Evolutionary conservation across 768 basidiomycete species (phyloP).

Genomic region (Solioccasus polychromus): DNA sequence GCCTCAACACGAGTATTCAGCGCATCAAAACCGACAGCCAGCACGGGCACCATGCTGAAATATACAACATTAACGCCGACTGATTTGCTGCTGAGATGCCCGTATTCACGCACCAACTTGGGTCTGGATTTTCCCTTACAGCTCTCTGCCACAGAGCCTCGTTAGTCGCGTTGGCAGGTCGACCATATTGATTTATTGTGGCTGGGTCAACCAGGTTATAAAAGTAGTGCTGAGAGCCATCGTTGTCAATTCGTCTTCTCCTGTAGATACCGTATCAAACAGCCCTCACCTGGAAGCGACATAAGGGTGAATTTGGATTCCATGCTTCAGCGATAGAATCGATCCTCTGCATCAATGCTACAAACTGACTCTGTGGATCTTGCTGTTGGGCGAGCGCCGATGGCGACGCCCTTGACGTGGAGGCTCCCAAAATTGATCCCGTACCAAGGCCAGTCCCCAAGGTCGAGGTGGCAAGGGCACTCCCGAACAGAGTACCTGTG

Average conservation of each 20-base stretch:
- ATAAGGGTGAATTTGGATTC: conserved; percentile 64
- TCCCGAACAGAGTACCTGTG: conserved; percentile 37
- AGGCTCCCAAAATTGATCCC: conserved; percentile 30
- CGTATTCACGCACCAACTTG: conserved; percentile 52
- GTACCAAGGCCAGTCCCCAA: conserved; percentile 27
- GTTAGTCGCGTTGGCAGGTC: conserved; percentile 69
- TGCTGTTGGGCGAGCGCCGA: conserved; percentile 45
- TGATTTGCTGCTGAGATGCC: neutral
- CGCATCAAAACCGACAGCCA: conserved; percentile 81
- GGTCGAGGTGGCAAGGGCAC: conserved; percentile 30
- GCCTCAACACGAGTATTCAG: conserved; percentile 75
- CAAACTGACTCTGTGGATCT: conserved; percentile 61
- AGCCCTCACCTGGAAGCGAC: conserved; percentile 70
- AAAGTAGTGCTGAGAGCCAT: conserved; percentile 60
- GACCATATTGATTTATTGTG: conserved; percentile 61
- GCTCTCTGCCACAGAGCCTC: conserved; percentile 79
- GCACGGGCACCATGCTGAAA: conserved; percentile 69
- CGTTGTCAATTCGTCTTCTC: conserved; percentile 1
- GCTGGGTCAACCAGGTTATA: conserved; percentile 80
- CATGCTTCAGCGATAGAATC: conserved; percentile 67
- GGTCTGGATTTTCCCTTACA: conserved; percentile 76
- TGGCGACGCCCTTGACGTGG: conserved; percentile 32
- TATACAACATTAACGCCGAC: conserved; percentile 1
- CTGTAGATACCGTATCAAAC: neutral
- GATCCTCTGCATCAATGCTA: conserved; percentile 53